Percentiles rank a stretch among this genome's conserved stretches.
phyloP scores from a whole-genome alignment of 768 basidiomycete species.

The Hortiboletus flavorubellus region DNA sequence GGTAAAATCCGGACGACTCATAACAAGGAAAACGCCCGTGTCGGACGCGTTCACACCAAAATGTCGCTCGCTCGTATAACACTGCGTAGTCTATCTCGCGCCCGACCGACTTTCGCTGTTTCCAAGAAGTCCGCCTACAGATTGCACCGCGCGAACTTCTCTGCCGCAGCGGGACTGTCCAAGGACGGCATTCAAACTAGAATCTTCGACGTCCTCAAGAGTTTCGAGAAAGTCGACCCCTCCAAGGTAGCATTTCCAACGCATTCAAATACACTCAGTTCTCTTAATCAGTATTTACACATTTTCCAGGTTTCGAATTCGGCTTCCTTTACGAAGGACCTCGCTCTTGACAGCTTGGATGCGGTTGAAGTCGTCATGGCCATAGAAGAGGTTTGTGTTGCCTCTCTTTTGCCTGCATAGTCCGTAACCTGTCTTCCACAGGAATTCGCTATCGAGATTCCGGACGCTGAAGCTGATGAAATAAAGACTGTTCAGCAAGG shows the following conservation, averaged over 20 bases:
- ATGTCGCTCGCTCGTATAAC: conserved; percentile 37
- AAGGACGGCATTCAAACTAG: conserved; percentile 23
- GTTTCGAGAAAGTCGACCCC: conserved; percentile 29
- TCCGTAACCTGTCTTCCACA: conserved; percentile 29
- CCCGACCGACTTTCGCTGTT: conserved; percentile 27
- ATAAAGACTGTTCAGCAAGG: conserved; percentile 92
- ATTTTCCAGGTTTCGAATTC: conserved; percentile 53
- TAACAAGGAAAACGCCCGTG: background rate
- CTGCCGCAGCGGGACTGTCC: conserved; percentile 24
- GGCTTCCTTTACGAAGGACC: conserved; percentile 55
- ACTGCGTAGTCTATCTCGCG: conserved; percentile 28
- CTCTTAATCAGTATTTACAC: conserved; percentile 26
- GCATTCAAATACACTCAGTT: conserved; percentile 4
- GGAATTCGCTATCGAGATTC: conserved; percentile 98
- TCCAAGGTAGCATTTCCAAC: conserved; percentile 23
- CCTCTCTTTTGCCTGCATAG: conserved; percentile 2
- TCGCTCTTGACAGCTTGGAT: conserved; percentile 83
- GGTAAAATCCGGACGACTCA: conserved; percentile 26
- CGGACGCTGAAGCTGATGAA: conserved; percentile 93
- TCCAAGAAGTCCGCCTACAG: conserved; percentile 30
- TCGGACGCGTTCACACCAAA: conserved; percentile 23
- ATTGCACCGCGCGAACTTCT: conserved; percentile 31
- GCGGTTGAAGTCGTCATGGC: conserved; percentile 99
- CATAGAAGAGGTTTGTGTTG: conserved; percentile 74
- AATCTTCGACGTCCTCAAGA: conserved; percentile 30